Evolutionary conservation across 2,329 filamentous ascomycete species (phyloP), one percentile per base, ranked within the genome.

Genomic region (Exserohilum turcica): DNA sequence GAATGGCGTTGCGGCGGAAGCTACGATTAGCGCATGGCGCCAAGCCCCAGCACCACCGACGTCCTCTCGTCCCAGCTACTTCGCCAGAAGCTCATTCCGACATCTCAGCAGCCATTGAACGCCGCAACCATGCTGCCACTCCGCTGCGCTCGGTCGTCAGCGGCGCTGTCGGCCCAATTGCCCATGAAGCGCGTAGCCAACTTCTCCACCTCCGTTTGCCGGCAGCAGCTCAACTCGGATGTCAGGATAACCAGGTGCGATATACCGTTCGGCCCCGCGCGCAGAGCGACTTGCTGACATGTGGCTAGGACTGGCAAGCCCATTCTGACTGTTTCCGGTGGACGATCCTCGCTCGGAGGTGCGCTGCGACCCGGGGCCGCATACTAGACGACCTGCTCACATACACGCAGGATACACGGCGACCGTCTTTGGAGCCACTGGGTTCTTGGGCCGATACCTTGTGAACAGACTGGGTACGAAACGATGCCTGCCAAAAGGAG

Each of bases 381-480:
- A 3, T 38, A 45, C 45, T 46, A 52, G 48, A 48, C 55, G 32
- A 49, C 43, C 53, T 64, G 65, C 71, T 71, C 71, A 77, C 70
- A 66, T 48, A 59, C 15, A 52, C 42, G 71, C 70, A 91, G 93
- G 93, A 64, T 92, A 97, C 79, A 97, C 92, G 59, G 93, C 90
- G 57, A 99, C 94, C 54, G 93, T 99, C 69, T 99, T 99, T 79
- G 94, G 94, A 78, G 94, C 94, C 71, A 97, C 92, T 57, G 94
- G 94, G 61, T 93, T 96, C 76, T 81, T 99, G 50, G 94, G 94
- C 73, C 87, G 94, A 74, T 99, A 99, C 77, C 96, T 99, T 73
- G 94, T 99, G 73, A 96, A 97, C 80, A 86, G 91, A 76, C 84
- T 99, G 73, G 92, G 92, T 87, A 81, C 58, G 79, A 65, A 7